Base-by-base conservation (phyloP, 2,329 filamentous ascomycete species). In the Diaporthe australafricana region DNA sequence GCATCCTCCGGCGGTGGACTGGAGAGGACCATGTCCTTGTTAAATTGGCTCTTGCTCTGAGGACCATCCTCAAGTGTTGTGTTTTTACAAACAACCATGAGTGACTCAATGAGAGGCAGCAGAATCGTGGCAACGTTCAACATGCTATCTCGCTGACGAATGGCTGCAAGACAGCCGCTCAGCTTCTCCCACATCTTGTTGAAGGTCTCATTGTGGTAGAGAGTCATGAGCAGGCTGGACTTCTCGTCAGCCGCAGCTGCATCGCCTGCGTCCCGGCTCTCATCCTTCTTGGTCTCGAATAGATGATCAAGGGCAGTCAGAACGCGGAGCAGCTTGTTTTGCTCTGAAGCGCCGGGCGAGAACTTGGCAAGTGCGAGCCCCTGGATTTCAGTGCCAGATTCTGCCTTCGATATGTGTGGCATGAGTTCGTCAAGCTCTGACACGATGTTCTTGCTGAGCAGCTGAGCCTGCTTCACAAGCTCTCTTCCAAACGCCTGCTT, bases 1-100 rank as follows among this genome's bases (percentile, higher is more conserved):
- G 91, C 91, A 62, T 90, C 90, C 78, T 97, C 94, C 1, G 94
- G 93, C 42, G 91, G 87, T 71, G 94, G 93, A 76, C 93, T 97
- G 27, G 93, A 90, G 47, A 95, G 83, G 17, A 92, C 86, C 80
- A 94, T 88, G 60, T 96, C 93, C 79, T 93, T 93, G 74, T 81
- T 84, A 47, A 82, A 70, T 80, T 87, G 80, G 78, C 79, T 80
- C 75, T 88, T 81, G 57, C 83, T 78, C 12, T 79, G 76, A 1
- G 87, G 82, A 32, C 90, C 84, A 73, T 96, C 93, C 78, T 91
- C 92, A 68, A 95, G 86, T 1, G 94, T 93, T 11, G 95, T 98
- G 81, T 98, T 98, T 86, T 98, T 99, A 88, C 97, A 99, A 35
- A 99, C 95, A 68, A 99, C 96, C 96, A 99, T 99, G 74, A 99